Conservation (phyloP, 192 early-diverging fungal species). For the Backusella morwellensis region DNA sequence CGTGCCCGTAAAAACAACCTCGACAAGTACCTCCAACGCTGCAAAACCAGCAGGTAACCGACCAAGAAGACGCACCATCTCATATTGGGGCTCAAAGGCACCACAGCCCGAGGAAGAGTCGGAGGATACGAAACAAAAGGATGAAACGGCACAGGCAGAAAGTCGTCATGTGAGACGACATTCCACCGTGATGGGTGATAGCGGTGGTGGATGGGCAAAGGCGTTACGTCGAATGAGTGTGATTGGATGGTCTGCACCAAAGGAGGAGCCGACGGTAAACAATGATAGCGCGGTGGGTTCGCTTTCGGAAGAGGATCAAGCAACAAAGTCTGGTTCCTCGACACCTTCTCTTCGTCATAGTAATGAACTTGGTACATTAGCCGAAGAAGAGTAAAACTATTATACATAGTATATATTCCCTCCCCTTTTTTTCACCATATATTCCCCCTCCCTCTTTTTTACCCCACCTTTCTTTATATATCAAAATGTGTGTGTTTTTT, state of each 20-base stretch:
- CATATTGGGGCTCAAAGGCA: conserved; percentile 36
- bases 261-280: background rate
- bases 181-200: background rate
- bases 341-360: conserved; percentile 25
- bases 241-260: conserved; percentile 29
- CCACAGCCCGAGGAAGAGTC: conserved; percentile 4
- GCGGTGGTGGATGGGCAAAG: conserved; percentile 28
- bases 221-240: conserved; percentile 30
- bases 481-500: background rate
- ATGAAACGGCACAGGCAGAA: background rate
- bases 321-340: conserved; percentile 7
- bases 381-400: conserved; percentile 18
- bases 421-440: background rate
- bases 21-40: background rate
- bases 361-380: conserved; percentile 27
- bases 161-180: conserved; percentile 1
- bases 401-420: background rate
- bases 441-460: background rate
- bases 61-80: conserved; percentile 35
- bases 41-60: background rate
- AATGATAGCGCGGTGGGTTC: conserved; percentile 15
- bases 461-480: background rate
- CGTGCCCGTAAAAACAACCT: conserved; percentile 3
- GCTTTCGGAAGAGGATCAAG: background rate
- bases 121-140: background rate